Evolutionary conservation across 2,329 filamentous ascomycete genomes (phyloP), one percentile per base, ranked within the genome.

Genomic region (Microcyclospora tardicrescens): DNA sequence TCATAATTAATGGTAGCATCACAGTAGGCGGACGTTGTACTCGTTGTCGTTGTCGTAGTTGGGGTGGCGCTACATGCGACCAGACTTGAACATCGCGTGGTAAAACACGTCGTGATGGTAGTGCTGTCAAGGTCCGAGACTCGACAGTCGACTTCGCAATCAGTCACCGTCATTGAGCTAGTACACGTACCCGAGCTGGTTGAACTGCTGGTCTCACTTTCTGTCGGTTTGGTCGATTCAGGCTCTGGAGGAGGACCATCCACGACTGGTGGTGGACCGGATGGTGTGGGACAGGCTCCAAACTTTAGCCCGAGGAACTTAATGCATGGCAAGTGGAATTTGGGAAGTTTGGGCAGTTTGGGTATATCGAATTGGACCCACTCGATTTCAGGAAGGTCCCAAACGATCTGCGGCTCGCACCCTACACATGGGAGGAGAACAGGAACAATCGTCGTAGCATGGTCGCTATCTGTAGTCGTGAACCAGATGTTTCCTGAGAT

Each of bases 251-350:
- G 37, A 8, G 30, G 31, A 11, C n/a, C 14, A 27, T 39, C 37
- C 31, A 28, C 29, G n/a, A 28, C 37, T 2, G 37, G 37, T 5
- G 37, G 37, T 3, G 31, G n/a, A 10, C 14, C 14, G 16, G 31
- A 39, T 8, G 10, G 16, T 4, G 3, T 34, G 14, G 33, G 33
- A 16, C 33, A 34, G 15, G 5, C 16, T 12, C 33, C 33, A 13
- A 16, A 5, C 13, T 15, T 34, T 5, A 14, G n/a, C 12, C 33
- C 33, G 15, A 34, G 15, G 16, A 35, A 6, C 19, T 34, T 27
- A 14, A 40, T 31, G 13, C 38, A 40, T 9, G 38, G 38, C 13
- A 40, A 16, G 28, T 40, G 38, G 27, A 40, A 40, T 12, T 13
- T n/a, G 10, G 38, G 38, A 5, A 35, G 32, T 29, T 40, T 28